Evolutionary conservation across 2,329 filamentous ascomycete species (phyloP).

Genomic region (Trichoderma asperellum): DNA sequence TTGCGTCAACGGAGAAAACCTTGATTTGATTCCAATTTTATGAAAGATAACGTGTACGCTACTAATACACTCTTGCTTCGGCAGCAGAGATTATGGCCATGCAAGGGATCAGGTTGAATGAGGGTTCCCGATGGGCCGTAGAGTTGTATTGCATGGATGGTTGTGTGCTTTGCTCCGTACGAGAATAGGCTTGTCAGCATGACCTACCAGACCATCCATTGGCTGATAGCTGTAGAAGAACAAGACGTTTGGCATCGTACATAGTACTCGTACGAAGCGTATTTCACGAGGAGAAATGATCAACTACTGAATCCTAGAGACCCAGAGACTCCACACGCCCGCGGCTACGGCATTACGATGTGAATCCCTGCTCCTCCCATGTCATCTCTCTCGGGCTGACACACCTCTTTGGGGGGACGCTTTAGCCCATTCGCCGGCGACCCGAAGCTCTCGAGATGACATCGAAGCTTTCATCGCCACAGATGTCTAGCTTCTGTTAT

Average conservation of each 20-base stretch:
- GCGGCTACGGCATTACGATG: constrained; percentile 21
- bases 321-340: constrained; percentile 13
- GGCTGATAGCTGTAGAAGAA: neutral
- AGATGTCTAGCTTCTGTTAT: neutral
- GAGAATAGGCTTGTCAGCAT: neutral
- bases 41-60: neutral
- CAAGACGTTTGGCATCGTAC: neutral
- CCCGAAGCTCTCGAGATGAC: constrained; percentile 12
- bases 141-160: neutral
- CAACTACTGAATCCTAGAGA: neutral
- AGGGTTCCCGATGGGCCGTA: neutral
- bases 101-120: neutral
- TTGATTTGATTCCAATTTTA: constrained; percentile 1
- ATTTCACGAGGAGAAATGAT: neutral
- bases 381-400: constrained; percentile 23
- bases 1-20: constrained; percentile 23
- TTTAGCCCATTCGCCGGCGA: constrained; percentile 16
- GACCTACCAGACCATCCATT: neutral
- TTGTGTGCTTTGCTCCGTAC: neutral
- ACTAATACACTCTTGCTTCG: neutral
- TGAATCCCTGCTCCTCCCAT: constrained; percentile 17
- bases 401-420: constrained; percentile 18
- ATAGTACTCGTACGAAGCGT: neutral
- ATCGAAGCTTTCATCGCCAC: neutral
- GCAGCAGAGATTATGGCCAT: neutral